Conservation (phyloP, 169 alveolate species). For the Babesia bigemina region DNA sequence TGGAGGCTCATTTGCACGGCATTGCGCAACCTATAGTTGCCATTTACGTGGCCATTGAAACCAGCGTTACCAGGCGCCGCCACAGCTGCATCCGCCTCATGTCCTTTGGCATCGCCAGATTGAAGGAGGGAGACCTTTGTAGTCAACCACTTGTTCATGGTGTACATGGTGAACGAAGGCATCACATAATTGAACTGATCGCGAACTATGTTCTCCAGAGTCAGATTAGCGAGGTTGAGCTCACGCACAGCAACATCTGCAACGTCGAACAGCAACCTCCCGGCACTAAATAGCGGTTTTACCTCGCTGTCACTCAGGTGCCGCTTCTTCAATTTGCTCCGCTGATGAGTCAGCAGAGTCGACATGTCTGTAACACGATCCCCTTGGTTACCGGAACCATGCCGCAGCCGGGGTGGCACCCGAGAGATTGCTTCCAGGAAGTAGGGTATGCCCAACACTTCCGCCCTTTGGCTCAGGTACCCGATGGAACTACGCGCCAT, state of each 20-base stretch:
- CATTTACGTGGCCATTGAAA: background rate
- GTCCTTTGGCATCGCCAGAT: background rate
- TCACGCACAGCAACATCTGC: slow-evolving; percentile 32
- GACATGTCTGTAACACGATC: slow-evolving; percentile 1
- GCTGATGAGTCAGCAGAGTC: slow-evolving; percentile 28
- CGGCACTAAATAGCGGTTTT: slow-evolving; percentile 14
- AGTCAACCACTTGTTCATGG: slow-evolving; percentile 26
- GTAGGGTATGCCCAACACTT: background rate
- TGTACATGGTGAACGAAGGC: slow-evolving; percentile 17
- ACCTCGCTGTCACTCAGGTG: background rate
- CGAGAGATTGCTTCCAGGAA: slow-evolving; percentile 21
- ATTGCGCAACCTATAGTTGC: background rate
- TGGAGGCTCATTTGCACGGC: background rate
- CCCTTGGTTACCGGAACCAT: background rate
- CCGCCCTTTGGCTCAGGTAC: slow-evolving; percentile 17
- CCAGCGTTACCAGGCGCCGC: background rate
- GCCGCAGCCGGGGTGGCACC: slow-evolving; percentile 1
- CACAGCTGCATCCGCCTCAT: background rate
- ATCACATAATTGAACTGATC: slow-evolving; percentile 29
- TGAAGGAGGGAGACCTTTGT: background rate
- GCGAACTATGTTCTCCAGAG: slow-evolving; percentile 28
- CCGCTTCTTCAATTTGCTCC: slow-evolving; percentile 8
- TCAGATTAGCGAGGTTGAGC: slow-evolving; percentile 15
- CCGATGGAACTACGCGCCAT: slow-evolving; percentile 36
- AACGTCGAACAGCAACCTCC: slow-evolving; percentile 23